Base-by-base conservation (phyloP, 306 rosid genomes). In the Trifolium subterraneum region DNA sequence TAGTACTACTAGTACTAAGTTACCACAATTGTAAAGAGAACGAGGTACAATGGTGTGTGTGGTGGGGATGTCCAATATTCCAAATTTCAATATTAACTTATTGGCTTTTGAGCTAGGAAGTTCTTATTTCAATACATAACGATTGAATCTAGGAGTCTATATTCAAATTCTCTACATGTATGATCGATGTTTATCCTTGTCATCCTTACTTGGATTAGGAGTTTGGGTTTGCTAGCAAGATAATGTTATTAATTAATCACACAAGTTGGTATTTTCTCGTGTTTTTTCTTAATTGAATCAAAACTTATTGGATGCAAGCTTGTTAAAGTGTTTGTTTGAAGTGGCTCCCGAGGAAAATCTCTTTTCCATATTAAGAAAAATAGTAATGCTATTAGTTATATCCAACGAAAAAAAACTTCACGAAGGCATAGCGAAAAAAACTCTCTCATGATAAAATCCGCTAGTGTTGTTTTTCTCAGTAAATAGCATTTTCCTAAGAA, bases 101-200 rank as follows among this genome's bases (percentile, higher is more conserved):
- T 81, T 82, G 84, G 27, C 48, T 3, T 61, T 77, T 60, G 61
- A 70, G 64, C 9, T 59, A 59, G 66, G 64, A 42, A 58, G 38
- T 54, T 51, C 42, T 45, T 44, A 64, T 42, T 78, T 81, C 71
- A 81, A 76, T 64, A 12, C 33, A 36, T 16, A 8, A 11, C 54
- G 72, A 77, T 77, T 60, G 59, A 76, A 72, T 72, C 75, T 78
- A 82, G 76, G 78, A 65, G 55, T 80, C 72, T 76, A 78, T 12
- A 27, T 69, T 74, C 82, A 85, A 70, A 81, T 70, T 50, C 69
- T 79, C 72, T 88, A 85, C 85, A 74, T 83, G 84, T 84, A 41
- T 27, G 39, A 69, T 50, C 59, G 71, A 48, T 39, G 74, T 25
- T 58, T 52, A 70, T 74, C 80, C 83, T 80, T 20, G 25, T 83